Conservation (phyloP, 2,329 filamentous ascomycete species). For the Simplicillium sp. region DNA sequence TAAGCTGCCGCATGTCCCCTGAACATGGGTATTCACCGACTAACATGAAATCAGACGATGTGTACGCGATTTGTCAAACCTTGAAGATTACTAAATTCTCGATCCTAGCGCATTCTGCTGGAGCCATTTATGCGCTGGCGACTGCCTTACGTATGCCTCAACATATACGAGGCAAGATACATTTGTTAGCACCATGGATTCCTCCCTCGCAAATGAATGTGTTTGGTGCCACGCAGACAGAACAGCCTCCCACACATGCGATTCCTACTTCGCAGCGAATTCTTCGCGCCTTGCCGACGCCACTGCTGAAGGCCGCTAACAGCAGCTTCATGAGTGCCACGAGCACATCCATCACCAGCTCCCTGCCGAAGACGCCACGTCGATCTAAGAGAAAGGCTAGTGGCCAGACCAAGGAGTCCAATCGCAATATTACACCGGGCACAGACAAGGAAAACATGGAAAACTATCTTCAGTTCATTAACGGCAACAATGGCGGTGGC, state of each 20-base stretch:
- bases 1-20: constrained; percentile 33
- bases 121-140: constrained; percentile 94
- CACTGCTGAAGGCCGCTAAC: constrained; percentile 88
- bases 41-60: constrained; percentile 47
- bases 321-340: constrained; percentile 92
- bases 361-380: constrained; percentile 57
- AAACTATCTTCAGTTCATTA: background rate
- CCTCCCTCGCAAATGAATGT: constrained; percentile 87
- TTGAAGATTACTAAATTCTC: constrained; percentile 94
- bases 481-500: constrained; percentile 12
- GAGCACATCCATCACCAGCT: constrained; percentile 74
- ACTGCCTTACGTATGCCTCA: constrained; percentile 94
- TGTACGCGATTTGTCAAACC: constrained; percentile 85
- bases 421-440: constrained; percentile 23
- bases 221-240: constrained; percentile 61
- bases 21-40: constrained; percentile 15
- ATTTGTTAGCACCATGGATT: constrained; percentile 93
- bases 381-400: constrained; percentile 50
- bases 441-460: constrained; percentile 42
- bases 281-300: constrained; percentile 78
- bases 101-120: constrained; percentile 89
- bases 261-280: constrained; percentile 90
- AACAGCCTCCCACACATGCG: constrained; percentile 65
- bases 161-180: constrained; percentile 87
- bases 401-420: constrained; percentile 21